These are phyloP conservation scores for Phytophthora quininea DNA, from an alignment of 352 stramenopile species.

Conservation along the genomic window DNA sequence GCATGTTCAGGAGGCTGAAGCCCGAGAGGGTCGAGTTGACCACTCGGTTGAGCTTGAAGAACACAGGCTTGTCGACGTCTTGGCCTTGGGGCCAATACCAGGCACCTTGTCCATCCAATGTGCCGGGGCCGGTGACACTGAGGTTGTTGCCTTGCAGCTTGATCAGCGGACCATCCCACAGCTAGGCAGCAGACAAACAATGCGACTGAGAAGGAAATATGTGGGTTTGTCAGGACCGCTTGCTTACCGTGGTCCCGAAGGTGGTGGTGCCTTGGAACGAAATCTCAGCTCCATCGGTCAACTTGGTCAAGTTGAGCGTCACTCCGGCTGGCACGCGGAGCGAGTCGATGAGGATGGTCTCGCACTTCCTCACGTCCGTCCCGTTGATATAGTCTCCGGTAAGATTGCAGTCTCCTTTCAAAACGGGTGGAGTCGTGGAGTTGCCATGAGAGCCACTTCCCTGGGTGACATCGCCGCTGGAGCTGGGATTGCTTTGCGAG, in stretches of 20 bases:
- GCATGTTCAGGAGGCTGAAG: conserved; percentile 35
- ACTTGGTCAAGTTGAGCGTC: conserved; percentile 37
- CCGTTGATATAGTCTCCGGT: conserved; percentile 35
- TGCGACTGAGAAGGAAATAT: background rate
- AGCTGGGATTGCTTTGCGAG: background rate
- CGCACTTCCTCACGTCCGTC: conserved; percentile 22
- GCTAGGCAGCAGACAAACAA: background rate
- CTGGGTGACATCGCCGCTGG: background rate
- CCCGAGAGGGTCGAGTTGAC: too few relatives aligned
- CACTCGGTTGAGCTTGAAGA: too few relatives aligned
- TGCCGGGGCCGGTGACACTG: conserved; percentile 33
- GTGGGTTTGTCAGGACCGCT: background rate
- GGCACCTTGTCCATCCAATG: conserved; percentile 37
- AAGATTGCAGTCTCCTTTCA: conserved; percentile 30
- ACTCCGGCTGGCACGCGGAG: conserved; percentile 34
- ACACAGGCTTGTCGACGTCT: conserved; percentile 19
- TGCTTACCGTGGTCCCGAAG: conserved; percentile 29
- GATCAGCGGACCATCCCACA: conserved; percentile 29
- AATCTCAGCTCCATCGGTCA: conserved; percentile 26
- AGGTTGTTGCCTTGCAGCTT: conserved; percentile 34
- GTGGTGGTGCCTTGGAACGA: conserved; percentile 36
- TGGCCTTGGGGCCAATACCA: conserved; percentile 41
- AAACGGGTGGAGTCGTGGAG: conserved; percentile 4
- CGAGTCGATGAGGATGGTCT: conserved; percentile 24
- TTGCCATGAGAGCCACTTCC: conserved; percentile 2